Evolutionary conservation across 1,284 basidiomycete genomes (phyloP), one percentile per base, ranked within the genome.

Genomic region (Malassezia japonica): DNA sequence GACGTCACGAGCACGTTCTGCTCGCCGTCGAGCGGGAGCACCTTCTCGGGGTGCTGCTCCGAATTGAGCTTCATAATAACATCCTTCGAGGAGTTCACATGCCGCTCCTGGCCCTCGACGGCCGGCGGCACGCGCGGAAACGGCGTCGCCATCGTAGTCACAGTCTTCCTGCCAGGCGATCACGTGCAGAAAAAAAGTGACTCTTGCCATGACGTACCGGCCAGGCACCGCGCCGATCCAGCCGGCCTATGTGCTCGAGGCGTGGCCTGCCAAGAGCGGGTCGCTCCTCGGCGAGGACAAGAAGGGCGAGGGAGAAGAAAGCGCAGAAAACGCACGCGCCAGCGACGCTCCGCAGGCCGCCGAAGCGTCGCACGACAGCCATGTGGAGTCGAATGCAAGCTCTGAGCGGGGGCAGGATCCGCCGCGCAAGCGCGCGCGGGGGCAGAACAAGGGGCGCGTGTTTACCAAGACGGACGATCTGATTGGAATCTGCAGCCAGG

Each of bases 1-100:
- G 90, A 95, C 8, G 94, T 96, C 71, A 98, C 84, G 34, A 99
- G 78, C 43, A 95, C 52, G 59, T 72, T 72, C 29, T 58, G 38
- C 49, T 70, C 56, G 44, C 56, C 61, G n/a, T 63, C 53, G 28
- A 58, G 57, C 21, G 69, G 69, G 9, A 67, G 47, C 43, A 70
- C 59, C 56, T 63, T 64, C 29, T 57, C 60, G 15, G 55, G 60
- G 24, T 60, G 55, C 9, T 57, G 52, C 21, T 62, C 59, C 39
- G 48, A 55, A 27, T 60, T 66, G 40, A 61, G 51, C 46, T 67
- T 66, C 59, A 70, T 65, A 46, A 70, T 62, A 24, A 70, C 60
- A 15, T 50, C 41, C 24, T 58, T 29, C 23, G 55, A 46, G 18
- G 57, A 50, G 40, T 61, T 57, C 18, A 44, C 20, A 46, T 60